These are phyloP conservation scores for Rutstroemia sp. DNA, from an alignment of 2,329 filamentous ascomycete species.

Conservation along the genomic window DNA sequence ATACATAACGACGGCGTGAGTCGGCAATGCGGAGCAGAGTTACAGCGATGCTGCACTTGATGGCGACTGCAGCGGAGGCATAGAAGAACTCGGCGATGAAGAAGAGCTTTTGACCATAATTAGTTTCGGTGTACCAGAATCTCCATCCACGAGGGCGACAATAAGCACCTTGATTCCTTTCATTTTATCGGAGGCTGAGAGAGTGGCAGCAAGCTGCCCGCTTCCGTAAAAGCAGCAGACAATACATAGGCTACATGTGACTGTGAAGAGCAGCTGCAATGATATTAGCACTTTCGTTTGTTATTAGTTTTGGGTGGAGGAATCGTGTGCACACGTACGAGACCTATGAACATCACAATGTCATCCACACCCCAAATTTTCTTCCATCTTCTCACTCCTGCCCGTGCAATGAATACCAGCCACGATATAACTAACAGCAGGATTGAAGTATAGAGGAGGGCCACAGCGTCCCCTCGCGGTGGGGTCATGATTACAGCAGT, in stretches of 20 bases:
- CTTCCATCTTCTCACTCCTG: constrained; percentile 23
- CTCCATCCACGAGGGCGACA: neutral
- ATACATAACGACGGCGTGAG: constrained; percentile 24
- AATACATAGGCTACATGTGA: constrained; percentile 17
- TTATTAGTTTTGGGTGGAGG: neutral
- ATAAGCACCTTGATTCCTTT: constrained; percentile 19
- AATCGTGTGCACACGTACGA: constrained; percentile 17
- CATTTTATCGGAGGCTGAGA: constrained; percentile 15
- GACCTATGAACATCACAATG: constrained; percentile 21
- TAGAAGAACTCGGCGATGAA: constrained; percentile 35
- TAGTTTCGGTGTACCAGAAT: constrained; percentile 2
- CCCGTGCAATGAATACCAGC: constrained; percentile 18
- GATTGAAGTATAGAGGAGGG: constrained; percentile 22
- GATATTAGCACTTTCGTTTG: neutral
- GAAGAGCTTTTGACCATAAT: constrained; percentile 26
- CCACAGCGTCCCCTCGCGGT: constrained; percentile 19
- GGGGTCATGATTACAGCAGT: too few species aligned
- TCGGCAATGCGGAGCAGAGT: constrained; percentile 28
- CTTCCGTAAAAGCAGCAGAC: constrained; percentile 25
- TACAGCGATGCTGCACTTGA: constrained; percentile 29
- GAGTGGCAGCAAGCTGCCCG: constrained; percentile 19
- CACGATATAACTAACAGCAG: constrained; percentile 21
- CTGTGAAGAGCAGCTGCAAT: constrained; percentile 2
- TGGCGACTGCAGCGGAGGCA: constrained; percentile 25
- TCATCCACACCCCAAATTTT: constrained; percentile 26